Base-by-base conservation (phyloP, 208 protist genomes). In the Porcisia deanei region DNA sequence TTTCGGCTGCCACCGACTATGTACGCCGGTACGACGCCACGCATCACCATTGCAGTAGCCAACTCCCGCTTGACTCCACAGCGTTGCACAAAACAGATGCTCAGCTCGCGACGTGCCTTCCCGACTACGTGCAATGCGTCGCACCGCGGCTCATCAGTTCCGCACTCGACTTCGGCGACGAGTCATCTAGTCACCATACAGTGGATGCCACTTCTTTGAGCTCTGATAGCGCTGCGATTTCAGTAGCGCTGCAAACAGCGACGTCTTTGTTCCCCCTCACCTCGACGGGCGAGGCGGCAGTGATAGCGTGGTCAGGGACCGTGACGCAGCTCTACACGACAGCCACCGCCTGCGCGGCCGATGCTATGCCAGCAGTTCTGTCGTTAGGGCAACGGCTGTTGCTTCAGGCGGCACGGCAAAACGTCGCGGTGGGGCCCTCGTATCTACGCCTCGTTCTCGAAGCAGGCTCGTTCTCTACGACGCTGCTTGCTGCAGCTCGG, bases 111-210 rank as follows among this genome's bases (percentile, higher is more conserved):
- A 49, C 69, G 2, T 8, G 43, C 43, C 18, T 82, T 22, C 77
- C 77, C 9, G 65, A 68, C 43, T 82, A 68, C 43, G 72, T 82
- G n/a, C 77, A 77, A 39, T 75, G 77, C 30, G 59, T 68, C 72
- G 75, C 72, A 30, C 77, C 77, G 55, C 49, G 41, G 20, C 71
- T 77, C 34, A n/a, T 82, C 41, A 25, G 57, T 10, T 16, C 63
- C 0, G 71, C 76, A 39, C 59, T 81, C 52, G 34, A 25, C 49
- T 71, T 20, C 53, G 25, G 47, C 8, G 47, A 16, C 30, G 66
- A n/a, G 43, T 22, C 43, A 54, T 54, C 43, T 10, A 25, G n/a
- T 25, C 18, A 54, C 9, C 22, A 9, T 9, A 16, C 18, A 25
- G 49, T 49, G n/a, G 25, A 53, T 20, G 39, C 16, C 45, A 12